A percentile compares a stretch with the other conserved stretches of the same genome.
Evolutionary conservation across 2,329 filamentous ascomycete species (phyloP).

Genomic region (Chalaropsis thielavioides): DNA sequence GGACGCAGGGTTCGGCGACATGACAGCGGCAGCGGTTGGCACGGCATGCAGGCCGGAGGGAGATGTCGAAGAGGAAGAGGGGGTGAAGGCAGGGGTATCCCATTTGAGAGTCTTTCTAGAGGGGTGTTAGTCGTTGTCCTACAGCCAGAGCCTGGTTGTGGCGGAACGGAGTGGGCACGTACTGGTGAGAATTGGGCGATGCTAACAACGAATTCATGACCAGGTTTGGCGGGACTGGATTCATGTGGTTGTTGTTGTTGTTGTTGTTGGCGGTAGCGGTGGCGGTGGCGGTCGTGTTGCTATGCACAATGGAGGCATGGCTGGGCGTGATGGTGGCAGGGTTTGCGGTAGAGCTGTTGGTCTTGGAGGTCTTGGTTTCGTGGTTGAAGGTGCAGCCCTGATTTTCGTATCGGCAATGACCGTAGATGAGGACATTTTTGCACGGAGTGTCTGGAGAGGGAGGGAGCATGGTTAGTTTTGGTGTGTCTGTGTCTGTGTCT

Average conservation of each 20-base stretch:
- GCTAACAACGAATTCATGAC: slow-evolving; percentile 10
- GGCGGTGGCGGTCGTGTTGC: background rate
- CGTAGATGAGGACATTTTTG: slow-evolving; percentile 85
- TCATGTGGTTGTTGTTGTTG: slow-evolving; percentile 1
- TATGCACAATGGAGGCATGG: slow-evolving; percentile 18
- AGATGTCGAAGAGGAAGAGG: slow-evolving; percentile 29
- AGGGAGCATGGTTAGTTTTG: background rate
- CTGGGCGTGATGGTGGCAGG: slow-evolving; percentile 10
- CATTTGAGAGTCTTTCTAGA: slow-evolving; percentile 49
- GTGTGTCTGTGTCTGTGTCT: slow-evolving; percentile 1
- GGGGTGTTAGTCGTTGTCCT: background rate
- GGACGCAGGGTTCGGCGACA: slow-evolving; percentile 13
- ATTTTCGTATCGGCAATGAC: slow-evolving; percentile 82
- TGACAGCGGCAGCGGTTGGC: slow-evolving; percentile 8
- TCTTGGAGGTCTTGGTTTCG: slow-evolving; percentile 42
- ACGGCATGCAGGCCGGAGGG: slow-evolving; percentile 15
- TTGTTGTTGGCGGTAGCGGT: background rate
- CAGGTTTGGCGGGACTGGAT: slow-evolving; percentile 2
- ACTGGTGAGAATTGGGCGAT: slow-evolving; percentile 15
- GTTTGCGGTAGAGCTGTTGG: slow-evolving; percentile 9
- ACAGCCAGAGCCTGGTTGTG: background rate
- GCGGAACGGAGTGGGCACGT: background rate
- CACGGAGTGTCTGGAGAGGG: slow-evolving; percentile 56
- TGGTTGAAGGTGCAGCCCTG: slow-evolving; percentile 86
- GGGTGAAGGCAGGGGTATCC: slow-evolving; percentile 91